These are phyloP conservation scores for Passalora sequoiae DNA, from an alignment of 2,329 filamentous ascomycete species.

Conservation along the genomic window DNA sequence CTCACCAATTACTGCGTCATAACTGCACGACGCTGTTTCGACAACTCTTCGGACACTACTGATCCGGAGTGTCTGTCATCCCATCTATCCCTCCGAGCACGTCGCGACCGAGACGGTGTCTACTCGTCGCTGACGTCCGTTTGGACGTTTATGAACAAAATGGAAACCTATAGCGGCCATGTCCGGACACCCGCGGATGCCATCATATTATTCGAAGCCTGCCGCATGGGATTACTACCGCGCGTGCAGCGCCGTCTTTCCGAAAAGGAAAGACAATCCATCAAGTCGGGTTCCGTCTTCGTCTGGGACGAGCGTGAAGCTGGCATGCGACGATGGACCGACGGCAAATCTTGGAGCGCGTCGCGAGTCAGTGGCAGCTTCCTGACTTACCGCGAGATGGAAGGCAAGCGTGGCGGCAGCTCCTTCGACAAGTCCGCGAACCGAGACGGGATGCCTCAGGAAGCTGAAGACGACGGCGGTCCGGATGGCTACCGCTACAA, in stretches of 20 bases:
- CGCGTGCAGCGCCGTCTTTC: slow-evolving; percentile 88
- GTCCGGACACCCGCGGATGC: slow-evolving; percentile 95
- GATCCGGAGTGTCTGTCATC: background rate
- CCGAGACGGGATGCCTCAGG: slow-evolving; percentile 77
- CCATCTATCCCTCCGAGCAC: slow-evolving; percentile 3
- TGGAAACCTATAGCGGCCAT: slow-evolving; percentile 96
- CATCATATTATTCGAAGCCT: slow-evolving; percentile 98
- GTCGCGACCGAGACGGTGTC: background rate
- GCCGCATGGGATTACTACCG: slow-evolving; percentile 79
- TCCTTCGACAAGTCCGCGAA: slow-evolving; percentile 52
- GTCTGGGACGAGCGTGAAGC: slow-evolving; percentile 99
- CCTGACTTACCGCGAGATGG: slow-evolving; percentile 96
- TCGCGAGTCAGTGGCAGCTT: slow-evolving; percentile 97
- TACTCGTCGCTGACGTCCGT: slow-evolving; percentile 4
- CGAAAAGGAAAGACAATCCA: slow-evolving; percentile 94
- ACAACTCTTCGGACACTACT: background rate
- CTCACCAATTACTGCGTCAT: slow-evolving; percentile 6
- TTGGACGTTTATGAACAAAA: slow-evolving; percentile 37
- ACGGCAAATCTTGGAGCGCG: slow-evolving; percentile 98
- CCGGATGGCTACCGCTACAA: slow-evolving; percentile 93
- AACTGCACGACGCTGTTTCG: background rate
- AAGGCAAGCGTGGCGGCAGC: slow-evolving; percentile 84
- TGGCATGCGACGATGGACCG: slow-evolving; percentile 97
- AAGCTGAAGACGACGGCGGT: slow-evolving; percentile 69
- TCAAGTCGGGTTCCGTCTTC: slow-evolving; percentile 93